These are phyloP conservation scores for Rhododendron williamsianum DNA, from an alignment of 148 eudicot species.

Conservation along the genomic window DNA sequence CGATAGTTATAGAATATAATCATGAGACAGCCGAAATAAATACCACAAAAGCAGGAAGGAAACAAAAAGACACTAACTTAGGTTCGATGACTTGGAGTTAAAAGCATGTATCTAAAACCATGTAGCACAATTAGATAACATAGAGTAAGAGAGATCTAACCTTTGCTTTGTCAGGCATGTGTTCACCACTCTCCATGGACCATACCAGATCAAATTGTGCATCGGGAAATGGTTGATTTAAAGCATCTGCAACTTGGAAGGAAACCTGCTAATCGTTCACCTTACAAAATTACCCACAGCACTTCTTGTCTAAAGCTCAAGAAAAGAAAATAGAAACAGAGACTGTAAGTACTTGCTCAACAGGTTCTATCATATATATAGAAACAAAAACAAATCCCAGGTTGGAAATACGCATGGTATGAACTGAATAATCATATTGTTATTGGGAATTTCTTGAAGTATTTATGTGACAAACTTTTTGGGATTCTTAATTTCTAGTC, in stretches of 20 bases:
- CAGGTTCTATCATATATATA: background rate
- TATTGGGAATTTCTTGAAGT: background rate
- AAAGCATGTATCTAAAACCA: background rate
- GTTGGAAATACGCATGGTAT: background rate
- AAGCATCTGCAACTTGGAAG: constrained; percentile 93
- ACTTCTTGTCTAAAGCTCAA: background rate
- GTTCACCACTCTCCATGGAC: constrained; percentile 99
- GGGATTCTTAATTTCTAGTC: background rate
- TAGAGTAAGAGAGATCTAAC: constrained; percentile 20
- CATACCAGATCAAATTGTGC: constrained; percentile 87
- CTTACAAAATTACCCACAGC: background rate
- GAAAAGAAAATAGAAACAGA: background rate
- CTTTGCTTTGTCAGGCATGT: constrained; percentile 94
- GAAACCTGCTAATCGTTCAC: constrained; percentile 48
- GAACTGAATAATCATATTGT: background rate
- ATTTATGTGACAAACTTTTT: background rate
- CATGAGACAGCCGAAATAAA: background rate
- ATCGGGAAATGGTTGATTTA: constrained; percentile 87
- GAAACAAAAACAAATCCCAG: background rate
- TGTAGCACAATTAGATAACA: background rate
- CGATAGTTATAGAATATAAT: background rate
- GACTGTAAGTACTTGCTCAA: background rate
- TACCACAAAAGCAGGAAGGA: constrained; percentile 8
- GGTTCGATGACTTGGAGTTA: background rate
- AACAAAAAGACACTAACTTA: background rate